Conservation (phyloP, 441 rosid species). For the Metrosideros polymorpha region DNA sequence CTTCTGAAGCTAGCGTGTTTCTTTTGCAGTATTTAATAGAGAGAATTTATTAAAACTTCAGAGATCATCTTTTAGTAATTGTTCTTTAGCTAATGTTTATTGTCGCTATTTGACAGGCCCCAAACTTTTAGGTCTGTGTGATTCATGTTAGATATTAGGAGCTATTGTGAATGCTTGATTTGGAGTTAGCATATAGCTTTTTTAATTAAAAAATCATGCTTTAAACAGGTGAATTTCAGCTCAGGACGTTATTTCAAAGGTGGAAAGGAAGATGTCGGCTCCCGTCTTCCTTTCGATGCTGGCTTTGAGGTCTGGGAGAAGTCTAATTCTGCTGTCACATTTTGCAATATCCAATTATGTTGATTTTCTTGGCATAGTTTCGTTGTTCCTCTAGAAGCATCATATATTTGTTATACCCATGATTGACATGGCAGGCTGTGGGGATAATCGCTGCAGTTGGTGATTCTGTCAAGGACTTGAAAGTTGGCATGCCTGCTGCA, state of each 20-base stretch:
- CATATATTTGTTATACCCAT: not conserved
- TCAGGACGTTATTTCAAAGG: slow-evolving; percentile 88
- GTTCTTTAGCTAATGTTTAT: not conserved
- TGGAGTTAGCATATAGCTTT: not conserved
- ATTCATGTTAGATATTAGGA: not conserved
- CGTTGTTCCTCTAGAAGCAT: not conserved
- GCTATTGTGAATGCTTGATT: not conserved
- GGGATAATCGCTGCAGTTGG: slow-evolving; percentile 91
- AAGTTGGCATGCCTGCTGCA: slow-evolving; percentile 96
- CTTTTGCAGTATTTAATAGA: not conserved
- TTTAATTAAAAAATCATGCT: not conserved
- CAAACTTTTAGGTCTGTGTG: not conserved
- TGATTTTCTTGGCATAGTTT: slow-evolving; percentile 1
- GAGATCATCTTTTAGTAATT: not conserved
- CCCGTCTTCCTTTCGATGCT: slow-evolving; percentile 88
- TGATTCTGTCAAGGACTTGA: slow-evolving; percentile 57
- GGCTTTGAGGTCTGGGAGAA: slow-evolving; percentile 75
- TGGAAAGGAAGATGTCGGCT: slow-evolving; percentile 15
- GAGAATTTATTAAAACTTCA: not conserved
- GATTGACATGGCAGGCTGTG: slow-evolving; percentile 54
- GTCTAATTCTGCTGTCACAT: not conserved
- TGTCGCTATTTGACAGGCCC: not conserved
- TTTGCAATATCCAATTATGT: not conserved
- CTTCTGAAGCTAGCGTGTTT: not conserved
- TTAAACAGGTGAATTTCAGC: slow-evolving; percentile 83